A percentile compares a stretch with the other conserved stretches of the same genome.
These are phyloP conservation scores for Friedmanniomyces simplex DNA, from an alignment of 495 filamentous ascomycete genomes.

Conservation along the genomic window DNA sequence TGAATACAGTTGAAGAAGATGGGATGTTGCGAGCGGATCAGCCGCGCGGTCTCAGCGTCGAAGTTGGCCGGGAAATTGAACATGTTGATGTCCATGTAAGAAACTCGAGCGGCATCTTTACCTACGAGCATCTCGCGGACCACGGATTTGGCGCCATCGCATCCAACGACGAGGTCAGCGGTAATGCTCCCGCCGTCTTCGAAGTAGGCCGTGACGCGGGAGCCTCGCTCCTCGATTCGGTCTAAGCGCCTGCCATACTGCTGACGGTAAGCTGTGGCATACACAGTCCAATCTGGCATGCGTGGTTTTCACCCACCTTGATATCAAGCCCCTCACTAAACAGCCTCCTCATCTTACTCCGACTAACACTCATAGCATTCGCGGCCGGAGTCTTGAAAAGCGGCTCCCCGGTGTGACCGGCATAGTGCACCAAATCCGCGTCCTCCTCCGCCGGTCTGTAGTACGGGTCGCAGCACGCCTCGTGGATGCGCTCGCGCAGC, in stretches of 20 bases:
- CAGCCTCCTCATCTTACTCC: constrained; percentile 1
- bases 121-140: background rate
- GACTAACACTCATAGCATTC: background rate
- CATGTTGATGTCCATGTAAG: background rate
- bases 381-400: background rate
- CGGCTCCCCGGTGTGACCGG: background rate
- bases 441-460: background rate
- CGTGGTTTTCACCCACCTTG: background rate
- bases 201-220: background rate
- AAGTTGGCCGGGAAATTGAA: background rate
- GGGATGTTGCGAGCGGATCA: constrained; percentile 1
- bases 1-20: constrained; percentile 5
- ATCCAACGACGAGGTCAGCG: constrained; percentile 2
- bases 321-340: constrained; percentile 3
- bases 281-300: background rate
- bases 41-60: background rate
- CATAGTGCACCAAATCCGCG: background rate
- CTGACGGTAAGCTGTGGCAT: background rate
- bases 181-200: background rate
- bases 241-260: background rate
- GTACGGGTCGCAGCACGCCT: background rate
- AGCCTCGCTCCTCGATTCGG: background rate
- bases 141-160: background rate
- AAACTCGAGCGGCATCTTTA: background rate
- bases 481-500: background rate